phyloP scores from a whole-genome alignment of 305 asterid species.

The Lippia alba region DNA sequence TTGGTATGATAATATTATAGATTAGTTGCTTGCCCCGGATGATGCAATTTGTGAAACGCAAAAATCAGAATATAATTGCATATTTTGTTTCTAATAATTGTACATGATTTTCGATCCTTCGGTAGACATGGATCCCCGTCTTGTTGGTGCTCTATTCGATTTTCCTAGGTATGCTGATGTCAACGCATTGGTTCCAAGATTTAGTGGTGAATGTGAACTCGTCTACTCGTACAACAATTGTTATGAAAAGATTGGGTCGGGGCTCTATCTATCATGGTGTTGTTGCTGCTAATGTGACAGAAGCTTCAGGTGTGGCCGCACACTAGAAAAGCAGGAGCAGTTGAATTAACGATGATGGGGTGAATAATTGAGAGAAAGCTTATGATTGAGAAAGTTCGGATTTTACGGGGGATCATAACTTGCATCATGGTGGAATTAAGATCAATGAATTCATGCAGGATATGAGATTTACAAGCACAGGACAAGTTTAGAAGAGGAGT shows the following conservation, averaged over 20 bases:
- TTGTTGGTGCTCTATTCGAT: conserved; percentile 83
- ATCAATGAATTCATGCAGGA: no score
- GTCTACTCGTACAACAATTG: conserved; percentile 92
- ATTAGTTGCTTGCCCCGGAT: no score
- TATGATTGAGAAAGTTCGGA: conserved; percentile 45
- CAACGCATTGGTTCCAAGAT: conserved; percentile 86
- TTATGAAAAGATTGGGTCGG: conserved; percentile 95
- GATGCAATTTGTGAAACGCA: no score
- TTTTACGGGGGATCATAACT: no score
- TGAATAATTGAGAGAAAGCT: conserved; percentile 92
- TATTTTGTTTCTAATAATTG: no score
- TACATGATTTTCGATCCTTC: conserved; percentile 55
- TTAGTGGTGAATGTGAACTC: conserved; percentile 95
- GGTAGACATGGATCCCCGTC: conserved; percentile 97
- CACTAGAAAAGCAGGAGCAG: conserved; percentile 15
- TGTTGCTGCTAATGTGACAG: conserved; percentile 45
- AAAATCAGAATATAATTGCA: no score
- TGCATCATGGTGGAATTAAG: no score
- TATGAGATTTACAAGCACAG: no score
- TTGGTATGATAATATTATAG: no score
- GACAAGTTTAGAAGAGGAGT: no score
- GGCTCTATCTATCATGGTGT: conserved; percentile 93
- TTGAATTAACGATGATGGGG: conserved; percentile 51
- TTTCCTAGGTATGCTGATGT: conserved; percentile 92
- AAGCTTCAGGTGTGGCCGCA: conserved; percentile 33